Evolutionary conservation across 2,329 filamentous ascomycete genomes (phyloP).

Genomic region (Neopestalotiopsis sp.): DNA sequence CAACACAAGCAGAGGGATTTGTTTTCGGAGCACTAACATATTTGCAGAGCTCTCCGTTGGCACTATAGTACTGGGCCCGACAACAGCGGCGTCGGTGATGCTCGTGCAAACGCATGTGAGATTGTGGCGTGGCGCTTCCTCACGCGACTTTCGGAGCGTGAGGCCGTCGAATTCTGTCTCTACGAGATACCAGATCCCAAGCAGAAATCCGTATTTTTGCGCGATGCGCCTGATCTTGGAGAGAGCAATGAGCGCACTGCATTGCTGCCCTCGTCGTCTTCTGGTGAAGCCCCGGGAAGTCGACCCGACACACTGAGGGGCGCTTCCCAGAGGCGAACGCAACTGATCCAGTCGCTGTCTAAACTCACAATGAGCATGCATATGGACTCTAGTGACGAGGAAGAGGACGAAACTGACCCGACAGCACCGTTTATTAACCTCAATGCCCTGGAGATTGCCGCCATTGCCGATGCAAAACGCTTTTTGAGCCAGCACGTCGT

Average conservation of each 20-base stretch:
- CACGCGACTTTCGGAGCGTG: slow-evolving; percentile 71
- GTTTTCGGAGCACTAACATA: too few species aligned
- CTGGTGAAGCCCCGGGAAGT: slow-evolving; percentile 22
- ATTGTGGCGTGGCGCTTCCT: slow-evolving; percentile 83
- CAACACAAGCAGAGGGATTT: background rate
- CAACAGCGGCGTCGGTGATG: slow-evolving; percentile 68
- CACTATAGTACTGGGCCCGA: slow-evolving; percentile 71
- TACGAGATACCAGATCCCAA: slow-evolving; percentile 67
- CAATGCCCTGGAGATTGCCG: slow-evolving; percentile 81
- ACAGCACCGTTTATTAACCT: slow-evolving; percentile 77
- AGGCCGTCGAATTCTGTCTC: slow-evolving; percentile 76
- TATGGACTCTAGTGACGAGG: slow-evolving; percentile 43
- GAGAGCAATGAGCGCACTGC: slow-evolving; percentile 54
- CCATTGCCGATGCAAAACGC: slow-evolving; percentile 72
- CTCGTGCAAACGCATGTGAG: slow-evolving; percentile 76
- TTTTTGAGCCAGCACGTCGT: slow-evolving; percentile 73
- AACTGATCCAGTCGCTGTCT: slow-evolving; percentile 59
- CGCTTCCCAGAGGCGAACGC: slow-evolving; percentile 52
- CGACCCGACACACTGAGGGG: slow-evolving; percentile 34
- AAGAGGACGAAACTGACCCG: slow-evolving; percentile 63
- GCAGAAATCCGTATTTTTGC: background rate
- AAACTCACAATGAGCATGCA: slow-evolving; percentile 57
- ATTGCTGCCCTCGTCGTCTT: slow-evolving; percentile 42
- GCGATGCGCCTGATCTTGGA: slow-evolving; percentile 38
- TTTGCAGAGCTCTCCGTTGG: slow-evolving; percentile 70